These are phyloP conservation scores for Irpex sp. DNA, from an alignment of 1,284 basidiomycete species.

Conservation along the genomic window DNA sequence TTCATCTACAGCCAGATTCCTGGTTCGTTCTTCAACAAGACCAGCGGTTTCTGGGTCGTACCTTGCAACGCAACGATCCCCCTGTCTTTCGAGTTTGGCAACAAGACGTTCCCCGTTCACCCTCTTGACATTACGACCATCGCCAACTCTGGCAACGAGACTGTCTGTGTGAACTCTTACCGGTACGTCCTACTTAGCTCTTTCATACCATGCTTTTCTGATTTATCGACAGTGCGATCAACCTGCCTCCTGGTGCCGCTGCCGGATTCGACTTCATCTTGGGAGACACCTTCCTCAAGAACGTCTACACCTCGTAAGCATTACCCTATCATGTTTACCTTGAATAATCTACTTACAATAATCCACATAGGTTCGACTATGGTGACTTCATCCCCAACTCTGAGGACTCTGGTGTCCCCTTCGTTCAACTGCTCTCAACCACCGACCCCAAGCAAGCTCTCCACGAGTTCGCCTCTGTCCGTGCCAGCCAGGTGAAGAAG, in stretches of 20 bases:
- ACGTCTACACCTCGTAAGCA: conserved; percentile 34
- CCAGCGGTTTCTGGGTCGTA: conserved; percentile 18
- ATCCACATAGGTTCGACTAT: conserved; percentile 32
- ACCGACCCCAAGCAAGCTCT: conserved; percentile 15
- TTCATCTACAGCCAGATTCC: conserved; percentile 25
- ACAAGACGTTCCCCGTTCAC: conserved; percentile 18
- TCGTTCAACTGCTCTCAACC: conserved; percentile 26
- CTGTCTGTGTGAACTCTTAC: conserved; percentile 21
- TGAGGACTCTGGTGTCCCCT: conserved; percentile 23
- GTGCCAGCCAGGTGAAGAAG: conserved; percentile 13
- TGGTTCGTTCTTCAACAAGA: conserved; percentile 19
- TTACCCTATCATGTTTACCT: neutral
- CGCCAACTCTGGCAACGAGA: conserved; percentile 11
- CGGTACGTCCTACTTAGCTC: conserved; percentile 8
- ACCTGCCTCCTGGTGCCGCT: conserved; percentile 14
- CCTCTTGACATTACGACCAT: conserved; percentile 23
- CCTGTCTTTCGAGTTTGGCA: conserved; percentile 23
- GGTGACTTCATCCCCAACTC: conserved; percentile 27
- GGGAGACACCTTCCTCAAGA: conserved; percentile 35
- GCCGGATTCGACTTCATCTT: conserved; percentile 29
- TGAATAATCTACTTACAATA: neutral
- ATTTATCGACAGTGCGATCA: conserved; percentile 14
- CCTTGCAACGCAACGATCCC: conserved; percentile 21
- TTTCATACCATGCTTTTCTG: conserved; percentile 2
- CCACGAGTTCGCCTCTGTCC: conserved; percentile 18